Base-by-base conservation (phyloP, 257 asterid species). In the Lycium ferocissimum region DNA sequence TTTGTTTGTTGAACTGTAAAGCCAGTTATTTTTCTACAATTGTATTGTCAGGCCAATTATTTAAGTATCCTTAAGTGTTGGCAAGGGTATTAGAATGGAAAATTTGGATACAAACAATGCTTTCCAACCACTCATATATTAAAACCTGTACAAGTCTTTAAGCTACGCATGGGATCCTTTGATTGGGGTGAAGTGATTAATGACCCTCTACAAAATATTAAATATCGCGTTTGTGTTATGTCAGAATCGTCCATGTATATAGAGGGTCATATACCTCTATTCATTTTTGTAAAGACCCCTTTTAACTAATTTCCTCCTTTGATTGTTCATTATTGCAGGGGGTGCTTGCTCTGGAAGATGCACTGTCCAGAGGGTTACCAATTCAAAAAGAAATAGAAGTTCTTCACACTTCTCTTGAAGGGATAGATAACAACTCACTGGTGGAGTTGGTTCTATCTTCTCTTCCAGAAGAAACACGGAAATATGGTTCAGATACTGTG, bases 341-440 rank as follows among this genome's bases (percentile, higher is more conserved):
- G 72, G 95, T 96, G 67, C 94, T 96, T 61, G 95, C 97, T 84
- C 84, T 96, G 85, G 99, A 96, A 89, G 98, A 96, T 87, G 93
- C 98, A 83, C 88, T 96, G 84, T 91, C 97, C 83, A 94, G 92
- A 84, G 99, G 99, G 83, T 89, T 91, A 84, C 98, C 99, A 79
- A 91, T 96, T 82, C 93, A 93, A 87, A 93, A 94, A 85, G 99
- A 96, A 88, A 90, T 94, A 79, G 95, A 91, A 69, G 91, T 90
- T 84, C 91, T 96, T 49, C 92, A 85, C 62, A 73, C 92, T 82
- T 89, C 91, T 88, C 87, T 94, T 84, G 95, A 92, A 92, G 96
- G 93, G 85, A 86, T 89, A 85, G 99, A 93, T 86, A 89, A 92
- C 65, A 93, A 92, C 87, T 92, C 96, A 7, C 89, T 92, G 35